Percentiles rank a stretch among this genome's conserved stretches.
Conservation (phyloP, 805 yeast species). For the Maudiozyma turicensis region DNA sequence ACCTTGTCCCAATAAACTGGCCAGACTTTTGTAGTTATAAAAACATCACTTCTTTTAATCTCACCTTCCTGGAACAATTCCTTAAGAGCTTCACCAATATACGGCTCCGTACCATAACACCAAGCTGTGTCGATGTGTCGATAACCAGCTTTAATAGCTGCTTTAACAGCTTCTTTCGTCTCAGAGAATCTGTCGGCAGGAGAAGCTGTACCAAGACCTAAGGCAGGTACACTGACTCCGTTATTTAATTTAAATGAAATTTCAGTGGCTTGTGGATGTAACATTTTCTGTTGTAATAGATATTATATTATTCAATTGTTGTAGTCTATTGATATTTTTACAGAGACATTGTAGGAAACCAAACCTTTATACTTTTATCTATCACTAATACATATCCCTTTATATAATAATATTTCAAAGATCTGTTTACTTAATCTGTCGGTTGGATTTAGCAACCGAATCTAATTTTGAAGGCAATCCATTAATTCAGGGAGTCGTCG, state of each 20-base stretch:
- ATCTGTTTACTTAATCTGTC: too few relatives aligned
- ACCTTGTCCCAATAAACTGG: constrained; percentile 43
- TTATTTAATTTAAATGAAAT: constrained; percentile 41
- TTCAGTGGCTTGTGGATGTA: constrained; percentile 30
- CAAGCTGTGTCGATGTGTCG: constrained; percentile 71
- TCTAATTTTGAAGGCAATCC: too few relatives aligned
- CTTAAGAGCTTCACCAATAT: constrained; percentile 52
- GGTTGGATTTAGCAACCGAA: too few relatives aligned
- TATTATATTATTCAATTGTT: too few relatives aligned
- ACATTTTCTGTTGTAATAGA: constrained; percentile 5
- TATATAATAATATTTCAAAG: too few relatives aligned
- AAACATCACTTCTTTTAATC: constrained; percentile 47
- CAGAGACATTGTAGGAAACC: too few relatives aligned
- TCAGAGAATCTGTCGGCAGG: constrained; percentile 39
- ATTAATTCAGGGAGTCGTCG: too few relatives aligned
- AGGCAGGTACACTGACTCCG: constrained; percentile 52
- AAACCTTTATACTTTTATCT: too few relatives aligned
- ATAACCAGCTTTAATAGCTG: constrained; percentile 57
- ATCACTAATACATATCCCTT: too few relatives aligned
- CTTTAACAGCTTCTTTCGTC: constrained; percentile 42
- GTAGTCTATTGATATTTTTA: too few relatives aligned
- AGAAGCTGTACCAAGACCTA: constrained; percentile 62
- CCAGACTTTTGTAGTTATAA: constrained; percentile 69
- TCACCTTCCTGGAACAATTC: constrained; percentile 38
- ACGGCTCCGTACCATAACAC: constrained; percentile 56